Conservation (phyloP, 352 stramenopile species). For the Phytophthora agathidicida region DNA sequence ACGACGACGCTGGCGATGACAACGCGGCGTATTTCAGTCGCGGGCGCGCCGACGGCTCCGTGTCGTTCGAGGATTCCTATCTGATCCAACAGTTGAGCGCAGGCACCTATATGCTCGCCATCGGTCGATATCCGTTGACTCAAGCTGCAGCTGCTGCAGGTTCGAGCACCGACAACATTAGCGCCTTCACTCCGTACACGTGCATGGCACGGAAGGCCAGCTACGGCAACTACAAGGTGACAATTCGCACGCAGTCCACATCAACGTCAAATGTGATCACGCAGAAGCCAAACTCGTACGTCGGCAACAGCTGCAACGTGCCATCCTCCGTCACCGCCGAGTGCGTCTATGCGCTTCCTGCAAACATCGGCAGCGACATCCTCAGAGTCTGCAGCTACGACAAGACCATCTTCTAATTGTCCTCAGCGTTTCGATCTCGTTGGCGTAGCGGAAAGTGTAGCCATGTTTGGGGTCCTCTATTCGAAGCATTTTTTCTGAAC, state of each 20-base stretch:
- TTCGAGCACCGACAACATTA: slow-evolving; percentile 38
- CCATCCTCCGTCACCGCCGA: slow-evolving; percentile 31
- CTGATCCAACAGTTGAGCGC: slow-evolving; percentile 49
- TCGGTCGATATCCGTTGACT: slow-evolving; percentile 63
- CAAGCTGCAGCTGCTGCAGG: slow-evolving; percentile 42
- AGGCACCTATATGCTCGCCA: slow-evolving; percentile 63
- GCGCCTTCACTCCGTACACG: slow-evolving; percentile 62
- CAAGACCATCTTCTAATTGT: slow-evolving; percentile 46
- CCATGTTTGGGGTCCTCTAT: too few relatives aligned
- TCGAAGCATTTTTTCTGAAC: too few relatives aligned
- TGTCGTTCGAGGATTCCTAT: slow-evolving; percentile 62
- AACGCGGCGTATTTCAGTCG: slow-evolving; percentile 43
- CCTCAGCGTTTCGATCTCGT: background rate
- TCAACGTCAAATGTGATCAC: slow-evolving; percentile 31
- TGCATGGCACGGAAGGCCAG: slow-evolving; percentile 59
- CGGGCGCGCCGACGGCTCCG: slow-evolving; percentile 50
- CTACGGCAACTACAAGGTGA: slow-evolving; percentile 79
- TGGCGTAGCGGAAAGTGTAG: too few relatives aligned
- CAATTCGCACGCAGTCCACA: slow-evolving; percentile 54
- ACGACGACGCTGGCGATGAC: slow-evolving; percentile 73
- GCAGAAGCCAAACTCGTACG: slow-evolving; percentile 62
- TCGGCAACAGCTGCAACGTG: slow-evolving; percentile 64
- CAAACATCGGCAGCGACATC: slow-evolving; percentile 43
- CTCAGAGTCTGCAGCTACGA: slow-evolving; percentile 44
- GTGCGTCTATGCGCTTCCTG: slow-evolving; percentile 56